Base-by-base conservation (phyloP, 495 filamentous ascomycete species). In the Podospora pseudoanserina region DNA sequence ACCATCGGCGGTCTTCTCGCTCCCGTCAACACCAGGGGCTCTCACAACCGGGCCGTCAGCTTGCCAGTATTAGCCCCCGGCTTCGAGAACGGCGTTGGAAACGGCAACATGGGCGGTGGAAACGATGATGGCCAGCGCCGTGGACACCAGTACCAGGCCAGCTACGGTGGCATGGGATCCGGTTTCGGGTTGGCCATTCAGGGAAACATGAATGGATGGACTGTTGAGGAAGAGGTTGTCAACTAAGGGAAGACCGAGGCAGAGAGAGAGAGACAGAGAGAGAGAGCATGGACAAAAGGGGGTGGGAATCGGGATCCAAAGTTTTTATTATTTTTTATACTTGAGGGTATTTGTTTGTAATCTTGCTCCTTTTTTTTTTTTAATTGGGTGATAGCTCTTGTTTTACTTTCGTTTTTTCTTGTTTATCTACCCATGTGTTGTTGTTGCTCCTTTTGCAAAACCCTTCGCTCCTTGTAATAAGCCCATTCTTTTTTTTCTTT, bases 21-120 rank as follows among this genome's bases (percentile, higher is more conserved):
- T 26, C 92, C 92, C 23, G 39, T 49, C 39, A 49, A 49, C 39
- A 86, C 86, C 44, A 88, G 91, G 53, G 86, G 86, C 30, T 90
- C 91, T 71, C 93, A 97, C 78, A 90, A 87, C 72, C 90, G 93
- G 34, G 91, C 93, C 55, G 91, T 95, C 65, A 94, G 91, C 74
- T 80, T 97, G 69, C 93, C 93, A 0, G 92, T 82, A 5, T 82
- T 87, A 57, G 84, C 83, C 1, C 82, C 82, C 19, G 80, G 79
- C 1, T 83, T 83, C 58, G 81, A 85, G 77, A 85, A 85, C 60
- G 82, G 82, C 30, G 79, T 76, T 65, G 79, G 67, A 66, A 85
- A 79, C 73, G 81, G 81, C 7, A 78, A 79, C 67, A 81, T 79
- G 66, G 73, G 79, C 27, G 76, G 79, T 26, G 82, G 82, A 34